A percentile compares a stretch with the other conserved stretches of the same genome.
Evolutionary conservation across 2,329 filamentous ascomycete species (phyloP).

Genomic region (Exserohilum turcica): DNA sequence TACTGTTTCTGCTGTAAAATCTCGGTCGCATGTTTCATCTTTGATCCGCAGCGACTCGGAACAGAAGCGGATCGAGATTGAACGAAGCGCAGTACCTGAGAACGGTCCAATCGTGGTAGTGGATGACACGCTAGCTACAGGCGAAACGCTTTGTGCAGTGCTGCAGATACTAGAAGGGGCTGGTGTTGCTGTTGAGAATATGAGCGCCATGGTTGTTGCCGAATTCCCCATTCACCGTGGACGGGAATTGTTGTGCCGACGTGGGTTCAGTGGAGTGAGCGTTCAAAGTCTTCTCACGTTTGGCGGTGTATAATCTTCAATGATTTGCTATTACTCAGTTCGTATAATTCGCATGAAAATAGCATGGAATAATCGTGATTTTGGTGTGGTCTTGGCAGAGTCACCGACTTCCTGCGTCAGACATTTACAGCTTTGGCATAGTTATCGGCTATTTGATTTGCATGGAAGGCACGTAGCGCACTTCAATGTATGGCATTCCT

Average conservation of each 20-base stretch:
- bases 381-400: not conserved
- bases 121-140: conserved; percentile 65
- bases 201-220: conserved; percentile 60
- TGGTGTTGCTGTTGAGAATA: conserved; percentile 49
- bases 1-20: conserved; percentile 55
- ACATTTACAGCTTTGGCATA: not conserved
- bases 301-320: conserved; percentile 44
- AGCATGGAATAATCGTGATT: not conserved
- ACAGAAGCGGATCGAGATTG: conserved; percentile 58
- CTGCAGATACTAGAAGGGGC: conserved; percentile 55
- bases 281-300: conserved; percentile 62
- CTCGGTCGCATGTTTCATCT: conserved; percentile 61
- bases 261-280: conserved; percentile 57
- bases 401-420: not conserved
- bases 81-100: conserved; percentile 47
- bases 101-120: conserved; percentile 59
- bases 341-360: not conserved
- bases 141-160: conserved; percentile 60
- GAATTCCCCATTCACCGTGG: conserved; percentile 64
- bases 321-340: not conserved
- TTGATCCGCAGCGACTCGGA: conserved; percentile 22
- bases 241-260: conserved; percentile 52
- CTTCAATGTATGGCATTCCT: not conserved
- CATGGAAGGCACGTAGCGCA: not conserved
- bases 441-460: not conserved